These are phyloP conservation scores for Asclepias syriaca DNA, from an alignment of 257 asterid genomes.

Conservation along the genomic window DNA sequence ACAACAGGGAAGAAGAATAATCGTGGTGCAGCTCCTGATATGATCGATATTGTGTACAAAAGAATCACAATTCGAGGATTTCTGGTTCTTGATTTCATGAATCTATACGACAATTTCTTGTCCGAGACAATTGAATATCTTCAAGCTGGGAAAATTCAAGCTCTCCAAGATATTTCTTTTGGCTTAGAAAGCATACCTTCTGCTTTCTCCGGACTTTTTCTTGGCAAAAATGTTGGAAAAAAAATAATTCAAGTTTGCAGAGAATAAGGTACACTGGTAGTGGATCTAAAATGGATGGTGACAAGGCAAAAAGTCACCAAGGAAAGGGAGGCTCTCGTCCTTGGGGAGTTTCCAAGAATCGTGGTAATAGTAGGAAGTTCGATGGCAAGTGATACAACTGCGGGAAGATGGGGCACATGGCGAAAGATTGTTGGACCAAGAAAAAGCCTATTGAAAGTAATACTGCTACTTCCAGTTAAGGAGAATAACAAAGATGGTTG, in stretches of 20 bases:
- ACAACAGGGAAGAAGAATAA: background rate
- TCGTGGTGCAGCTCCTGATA: conserved; percentile 34
- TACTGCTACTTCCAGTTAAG: too few relatives aligned
- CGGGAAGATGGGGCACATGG: too few relatives aligned
- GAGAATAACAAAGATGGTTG: too few relatives aligned
- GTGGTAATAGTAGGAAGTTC: too few relatives aligned
- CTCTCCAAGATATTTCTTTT: conserved; percentile 41
- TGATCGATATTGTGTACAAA: conserved; percentile 54
- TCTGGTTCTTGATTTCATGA: conserved; percentile 40
- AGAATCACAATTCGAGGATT: conserved; percentile 61
- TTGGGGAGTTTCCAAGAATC: too few relatives aligned
- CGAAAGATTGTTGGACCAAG: too few relatives aligned
- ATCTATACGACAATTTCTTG: conserved; percentile 33
- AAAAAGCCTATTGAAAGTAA: too few relatives aligned
- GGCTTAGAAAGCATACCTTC: conserved; percentile 54
- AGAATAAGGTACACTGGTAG: too few relatives aligned
- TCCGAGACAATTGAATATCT: conserved; percentile 40
- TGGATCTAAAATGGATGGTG: too few relatives aligned
- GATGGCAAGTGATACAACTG: too few relatives aligned
- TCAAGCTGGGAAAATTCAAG: conserved; percentile 37
- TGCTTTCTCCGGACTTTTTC: conserved; percentile 48
- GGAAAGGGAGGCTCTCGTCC: too few relatives aligned
- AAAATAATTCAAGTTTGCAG: conserved; percentile 44
- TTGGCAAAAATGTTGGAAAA: conserved; percentile 55
- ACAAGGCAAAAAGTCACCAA: too few relatives aligned